phyloP scores from a whole-genome alignment of 768 basidiomycete genomes.

The Dioszegia aurantiaca region DNA sequence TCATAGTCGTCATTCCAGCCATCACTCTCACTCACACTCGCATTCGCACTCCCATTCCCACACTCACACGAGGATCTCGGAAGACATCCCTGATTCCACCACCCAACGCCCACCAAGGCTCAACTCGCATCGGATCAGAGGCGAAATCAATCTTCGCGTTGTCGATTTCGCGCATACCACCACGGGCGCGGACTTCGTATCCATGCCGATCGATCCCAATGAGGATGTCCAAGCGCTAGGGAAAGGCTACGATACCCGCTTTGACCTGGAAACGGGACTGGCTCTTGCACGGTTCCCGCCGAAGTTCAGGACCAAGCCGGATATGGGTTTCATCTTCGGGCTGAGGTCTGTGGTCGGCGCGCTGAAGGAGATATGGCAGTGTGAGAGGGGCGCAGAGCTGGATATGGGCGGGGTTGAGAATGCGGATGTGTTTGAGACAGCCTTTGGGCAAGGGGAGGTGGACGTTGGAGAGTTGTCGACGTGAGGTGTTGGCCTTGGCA shows the following conservation, averaged over 20 bases:
- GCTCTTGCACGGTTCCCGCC: conserved; percentile 92
- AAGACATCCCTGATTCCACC: no score
- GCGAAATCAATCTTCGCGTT: conserved; percentile 90
- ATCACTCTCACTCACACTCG: conserved; percentile 15
- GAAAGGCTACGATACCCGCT: conserved; percentile 75
- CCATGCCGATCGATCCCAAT: conserved; percentile 58
- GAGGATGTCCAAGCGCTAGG: conserved; percentile 55
- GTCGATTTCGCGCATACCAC: conserved; percentile 99
- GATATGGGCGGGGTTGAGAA: conserved; percentile 28
- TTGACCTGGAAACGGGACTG: conserved; percentile 76
- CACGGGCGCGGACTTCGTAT: conserved; percentile 85
- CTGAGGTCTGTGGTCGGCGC: conserved; percentile 73
- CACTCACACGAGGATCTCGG: not conserved
- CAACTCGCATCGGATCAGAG: conserved; percentile 62
- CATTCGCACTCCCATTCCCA: conserved; percentile 20
- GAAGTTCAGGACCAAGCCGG: conserved; percentile 80
- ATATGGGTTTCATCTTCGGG: conserved; percentile 90
- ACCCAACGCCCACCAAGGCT: no score
- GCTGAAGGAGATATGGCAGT: conserved; percentile 81
- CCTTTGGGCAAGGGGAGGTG: conserved; percentile 12
- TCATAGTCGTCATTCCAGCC: not conserved
- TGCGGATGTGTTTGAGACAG: conserved; percentile 30
- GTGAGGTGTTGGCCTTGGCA: not conserved
- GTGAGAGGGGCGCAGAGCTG: conserved; percentile 59
- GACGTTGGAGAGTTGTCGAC: conserved; percentile 26